Base-by-base conservation (phyloP, 768 basidiomycete genomes). In the Kwoniella botswanensis region DNA sequence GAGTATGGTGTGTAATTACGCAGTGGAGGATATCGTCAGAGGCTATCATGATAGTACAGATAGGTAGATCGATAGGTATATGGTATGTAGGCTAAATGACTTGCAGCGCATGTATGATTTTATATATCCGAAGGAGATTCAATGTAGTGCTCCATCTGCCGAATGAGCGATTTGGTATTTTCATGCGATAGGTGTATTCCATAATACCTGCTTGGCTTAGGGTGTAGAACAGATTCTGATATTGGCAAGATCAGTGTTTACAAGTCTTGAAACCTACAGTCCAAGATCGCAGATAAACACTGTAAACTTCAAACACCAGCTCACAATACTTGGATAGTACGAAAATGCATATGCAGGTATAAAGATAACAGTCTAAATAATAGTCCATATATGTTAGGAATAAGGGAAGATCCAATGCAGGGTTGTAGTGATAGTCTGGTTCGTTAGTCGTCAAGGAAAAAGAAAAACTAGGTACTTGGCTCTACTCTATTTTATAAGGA, bases 1-100 rank as follows among this genome's bases (percentile, higher is more conserved):
- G 93, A 97, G 82, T 90, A 90, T 74, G 89, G 88, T n/a, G 85
- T 87, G 26, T 80, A 68, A 68, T 24, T 55, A 10, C 26, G n/a
- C 4, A 11, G 0, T 12, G 12, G 46, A 50, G 12, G 18, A 50
- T 13, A 50, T 50, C 4, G 7, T 22, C 9, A n/a, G 22, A 41
- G 58, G 26, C 26, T 26, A 26, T 26, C 26, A 3, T 26, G 3
- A 26, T 3, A 26, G 26, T 10, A 59, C 24, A 29, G 55, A 29
- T 22, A 22, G 26, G 1, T 56, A 22, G 26, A 56, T 21, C 46
- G 18, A 15, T 6, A 50, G 1, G 35, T 35, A 35, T 35, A 6
- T 35, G 35, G 6, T 35, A 35, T 35, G 6, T 7, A 35, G 7
- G 35, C 35, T 9, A 35, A 35, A 9, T 35, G 26, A 26, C 26